Base-by-base conservation (phyloP, 73 alveolate genomes). In the Symbiodinium natans region DNA sequence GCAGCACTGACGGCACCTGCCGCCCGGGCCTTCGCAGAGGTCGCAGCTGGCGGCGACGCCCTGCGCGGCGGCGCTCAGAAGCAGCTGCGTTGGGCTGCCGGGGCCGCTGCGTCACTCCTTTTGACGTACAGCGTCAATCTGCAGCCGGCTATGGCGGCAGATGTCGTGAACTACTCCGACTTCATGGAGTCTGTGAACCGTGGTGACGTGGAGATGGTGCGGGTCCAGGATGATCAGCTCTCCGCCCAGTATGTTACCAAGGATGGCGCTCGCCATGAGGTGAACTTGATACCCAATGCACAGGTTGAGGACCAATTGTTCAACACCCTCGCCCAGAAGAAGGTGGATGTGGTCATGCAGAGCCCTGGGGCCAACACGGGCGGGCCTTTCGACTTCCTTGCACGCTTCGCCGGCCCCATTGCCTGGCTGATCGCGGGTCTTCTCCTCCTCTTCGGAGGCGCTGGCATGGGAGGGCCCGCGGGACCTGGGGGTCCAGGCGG, bases 51-150 rank as follows among this genome's bases (percentile, higher is more conserved):
- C 17, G 68, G 68, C 68, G 68, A 52, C 29, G 13, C 68, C 29
- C 86, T 40, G 41, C n/a, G 36, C 34, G 31, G 9, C 11, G 83
- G 41, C 33, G 40, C 68, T 63, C 36, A 23, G 19, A n/a, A n/a
- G 38, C 95, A 88, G 54, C 56, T 88, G 42, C 85, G 95, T 41
- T 88, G 95, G 95, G 95, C 95, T 11, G 95, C 95, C 34, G 71
- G 95, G 34, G 68, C 95, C 17, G 95, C 95, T 9, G 95, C 95
- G 19, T 83, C 95, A 9, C n/a, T 88, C 71, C 73, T 88, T 83
- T 8, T 88, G 86, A 88, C 73, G n/a, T 88, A 63, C 46, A 83
- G 68, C 33, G 95, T 88, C 42, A 88, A 73, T 27, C 82, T 88
- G 74, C 95, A 88, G 34, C 95, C 95, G 3, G 95, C 95, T n/a